Percentiles rank a stretch among this genome's conserved stretches.
Evolutionary conservation across 73 alveolate genomes (phyloP).

Genomic region (Tetrahymena malaccensis): DNA sequence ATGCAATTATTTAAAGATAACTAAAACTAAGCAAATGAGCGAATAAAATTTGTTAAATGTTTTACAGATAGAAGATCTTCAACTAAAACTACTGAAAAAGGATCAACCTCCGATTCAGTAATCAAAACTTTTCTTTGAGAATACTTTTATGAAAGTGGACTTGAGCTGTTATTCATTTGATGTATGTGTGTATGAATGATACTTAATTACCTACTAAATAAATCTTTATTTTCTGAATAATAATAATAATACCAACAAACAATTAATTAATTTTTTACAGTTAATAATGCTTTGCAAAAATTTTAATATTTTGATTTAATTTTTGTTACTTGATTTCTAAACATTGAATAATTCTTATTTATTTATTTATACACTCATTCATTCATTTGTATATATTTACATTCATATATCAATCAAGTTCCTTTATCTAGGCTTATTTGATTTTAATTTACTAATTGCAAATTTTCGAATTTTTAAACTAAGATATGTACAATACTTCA

Average conservation of each 20-base stretch:
- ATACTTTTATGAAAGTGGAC: not conserved
- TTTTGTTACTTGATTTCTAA: not conserved
- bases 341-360: not conserved
- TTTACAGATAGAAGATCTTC: not conserved
- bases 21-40: not conserved
- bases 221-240: not conserved
- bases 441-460: not conserved
- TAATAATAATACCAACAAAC: not conserved
- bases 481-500: not conserved
- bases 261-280: not conserved
- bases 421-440: not conserved
- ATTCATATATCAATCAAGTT: not conserved
- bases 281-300: not conserved
- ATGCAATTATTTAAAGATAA: too few relatives aligned
- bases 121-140: not conserved
- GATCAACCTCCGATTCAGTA: not conserved
- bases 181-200: not conserved
- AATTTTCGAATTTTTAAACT: not conserved
- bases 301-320: not conserved
- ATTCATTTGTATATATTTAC: not conserved
- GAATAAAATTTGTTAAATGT: not conserved
- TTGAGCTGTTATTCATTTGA: not conserved
- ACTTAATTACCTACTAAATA: not conserved
- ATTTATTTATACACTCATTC: not conserved
- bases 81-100: not conserved